These are phyloP conservation scores for Mycosphaerelloides madeirae DNA, from an alignment of 2,329 filamentous ascomycete species.

Conservation along the genomic window DNA sequence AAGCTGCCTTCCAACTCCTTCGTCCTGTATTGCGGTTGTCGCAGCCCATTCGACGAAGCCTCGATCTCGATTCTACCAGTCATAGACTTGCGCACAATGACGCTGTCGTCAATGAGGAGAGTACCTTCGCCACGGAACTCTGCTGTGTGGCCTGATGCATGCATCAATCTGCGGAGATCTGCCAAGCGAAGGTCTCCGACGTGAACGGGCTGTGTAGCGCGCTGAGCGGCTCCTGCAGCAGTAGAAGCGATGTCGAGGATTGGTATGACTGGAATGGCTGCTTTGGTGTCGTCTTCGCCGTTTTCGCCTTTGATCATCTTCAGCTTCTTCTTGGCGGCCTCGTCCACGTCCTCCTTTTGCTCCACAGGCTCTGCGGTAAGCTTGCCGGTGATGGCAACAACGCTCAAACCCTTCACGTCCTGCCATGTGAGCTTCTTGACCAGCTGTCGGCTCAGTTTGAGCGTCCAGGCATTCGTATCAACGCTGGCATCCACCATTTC, in stretches of 20 bases:
- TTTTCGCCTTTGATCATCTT: conserved; percentile 47
- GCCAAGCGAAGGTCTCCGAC: conserved; percentile 89
- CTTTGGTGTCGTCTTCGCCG: conserved; percentile 21
- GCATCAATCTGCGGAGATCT: conserved; percentile 80
- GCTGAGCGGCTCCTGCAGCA: conserved; percentile 37
- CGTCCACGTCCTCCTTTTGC: conserved; percentile 35
- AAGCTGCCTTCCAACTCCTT: conserved; percentile 60
- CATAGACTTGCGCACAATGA: conserved; percentile 82
- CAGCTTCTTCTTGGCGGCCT: conserved; percentile 50
- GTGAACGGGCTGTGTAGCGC: conserved; percentile 77
- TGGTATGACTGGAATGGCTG: conserved; percentile 53
- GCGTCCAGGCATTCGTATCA: conserved; percentile 94
- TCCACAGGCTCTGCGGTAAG: conserved; percentile 49
- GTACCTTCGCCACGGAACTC: conserved; percentile 94
- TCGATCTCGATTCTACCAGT: conserved; percentile 77
- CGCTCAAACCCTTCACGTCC: conserved; percentile 79
- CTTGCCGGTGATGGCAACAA: conserved; percentile 84
- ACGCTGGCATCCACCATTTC: conserved; percentile 80
- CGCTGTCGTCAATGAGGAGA: conserved; percentile 78
- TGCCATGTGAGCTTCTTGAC: conserved; percentile 92
- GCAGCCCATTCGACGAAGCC: conserved; percentile 55
- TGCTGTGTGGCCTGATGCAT: conserved; percentile 73
- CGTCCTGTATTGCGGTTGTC: conserved; percentile 34
- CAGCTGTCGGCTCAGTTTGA: conserved; percentile 79
- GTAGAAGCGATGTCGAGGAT: conserved; percentile 61